A percentile compares a stretch with the other conserved stretches of the same genome.
phyloP scores from a whole-genome alignment of 192 early-diverging fungal genomes.

The Linnemannia elongata region DNA sequence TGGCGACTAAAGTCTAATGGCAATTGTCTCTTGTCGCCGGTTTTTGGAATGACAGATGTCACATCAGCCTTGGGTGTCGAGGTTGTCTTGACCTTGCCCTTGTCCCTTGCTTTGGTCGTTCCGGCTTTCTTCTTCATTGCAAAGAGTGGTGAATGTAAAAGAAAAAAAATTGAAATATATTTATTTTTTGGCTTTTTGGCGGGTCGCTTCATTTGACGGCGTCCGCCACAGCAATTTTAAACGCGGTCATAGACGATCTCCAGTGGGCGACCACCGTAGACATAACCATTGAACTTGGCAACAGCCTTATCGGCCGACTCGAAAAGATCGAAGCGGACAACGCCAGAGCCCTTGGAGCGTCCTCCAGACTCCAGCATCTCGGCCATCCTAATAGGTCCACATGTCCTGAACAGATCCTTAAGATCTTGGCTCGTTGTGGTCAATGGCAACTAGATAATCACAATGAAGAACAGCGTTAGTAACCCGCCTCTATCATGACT shows the following conservation, averaged over 20 bases:
- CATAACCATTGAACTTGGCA: conserved; percentile 45
- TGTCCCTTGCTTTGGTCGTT: not conserved
- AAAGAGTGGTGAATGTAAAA: not conserved
- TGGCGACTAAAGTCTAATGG: conserved; percentile 56
- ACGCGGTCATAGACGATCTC: conserved; percentile 20
- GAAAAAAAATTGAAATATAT: not conserved
- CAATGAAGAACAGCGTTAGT: not conserved
- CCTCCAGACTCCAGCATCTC: conserved; percentile 61
- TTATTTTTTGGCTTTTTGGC: not conserved
- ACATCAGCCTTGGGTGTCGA: not conserved
- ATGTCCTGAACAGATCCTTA: conserved; percentile 65
- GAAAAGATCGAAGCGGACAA: conserved; percentile 63
- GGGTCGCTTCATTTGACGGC: not conserved
- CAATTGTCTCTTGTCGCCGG: conserved; percentile 43
- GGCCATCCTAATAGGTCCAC: conserved; percentile 61
- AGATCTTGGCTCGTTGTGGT: conserved; percentile 68
- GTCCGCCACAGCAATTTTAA: conserved; percentile 1
- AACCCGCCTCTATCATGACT: not conserved
- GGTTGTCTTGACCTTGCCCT: not conserved
- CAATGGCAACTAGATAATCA: conserved; percentile 58
- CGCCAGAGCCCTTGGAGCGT: conserved; percentile 64
- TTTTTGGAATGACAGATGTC: not conserved
- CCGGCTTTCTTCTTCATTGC: not conserved
- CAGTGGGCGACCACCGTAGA: conserved; percentile 16
- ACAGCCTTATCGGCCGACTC: conserved; percentile 64